Base-by-base conservation (phyloP, 192 early-diverging fungal species). In the Coemansia sp. region DNA sequence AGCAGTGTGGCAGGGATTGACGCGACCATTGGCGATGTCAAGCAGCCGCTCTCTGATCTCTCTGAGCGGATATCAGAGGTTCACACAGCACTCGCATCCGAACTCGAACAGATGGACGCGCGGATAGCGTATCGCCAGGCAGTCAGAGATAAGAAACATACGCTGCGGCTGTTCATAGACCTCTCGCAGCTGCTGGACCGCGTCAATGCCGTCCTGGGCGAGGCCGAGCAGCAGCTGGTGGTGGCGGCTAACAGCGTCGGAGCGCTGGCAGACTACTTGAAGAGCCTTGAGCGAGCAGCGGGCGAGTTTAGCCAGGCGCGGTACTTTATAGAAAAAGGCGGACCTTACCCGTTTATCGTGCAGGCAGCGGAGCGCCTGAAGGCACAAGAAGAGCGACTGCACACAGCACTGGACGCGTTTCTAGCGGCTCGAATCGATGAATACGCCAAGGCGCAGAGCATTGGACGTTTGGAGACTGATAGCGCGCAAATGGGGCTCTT, bases 161-260 rank as follows among this genome's bases (percentile, higher is more conserved):
- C 67, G 39, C 66, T 78, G 22, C 68, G 65, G 26, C 17, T 71
- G 58, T 68, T 78, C 32, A 56, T 78, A 14, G 75, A 78, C 48
- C 58, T 78, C 11, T 37, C 65, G 7, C 65, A 69, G 52, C 48
- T 71, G 18, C 26, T 78, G 3, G 66, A 65, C 26, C 65, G 70
- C 14, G 75, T 60, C 11, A 42, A 57, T 1, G 40, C 41, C 14
- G 57, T 68, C 4, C 24, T 78, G 50, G 17, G 35, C 21, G 68
- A 71, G 34, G 52, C 68, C 0, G 56, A 61, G 41, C 29, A 15
- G 15, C 26, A 52, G 18, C 3, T n/a, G 3, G 1, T 19, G 36
- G 4, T 27, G 21, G 37, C 32, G 8, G 62, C 19, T 22, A 44
- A 38, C 14, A 35, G 27, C n/a, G 24, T 29, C 14, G 22, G 46